These are phyloP conservation scores for Nicotiana tomentosiformis DNA, from an alignment of 257 asterid species.

Conservation along the genomic window DNA sequence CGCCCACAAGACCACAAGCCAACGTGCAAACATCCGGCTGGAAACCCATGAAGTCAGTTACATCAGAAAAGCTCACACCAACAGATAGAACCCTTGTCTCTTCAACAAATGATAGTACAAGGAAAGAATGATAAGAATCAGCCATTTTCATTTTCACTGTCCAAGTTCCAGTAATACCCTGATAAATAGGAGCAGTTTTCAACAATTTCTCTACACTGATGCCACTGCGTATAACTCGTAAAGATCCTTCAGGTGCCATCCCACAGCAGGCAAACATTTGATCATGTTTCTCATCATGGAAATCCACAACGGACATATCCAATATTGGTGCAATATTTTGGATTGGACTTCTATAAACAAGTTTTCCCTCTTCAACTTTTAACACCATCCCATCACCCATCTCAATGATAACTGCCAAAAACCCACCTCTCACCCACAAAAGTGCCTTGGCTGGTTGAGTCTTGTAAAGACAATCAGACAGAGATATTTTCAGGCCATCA, in stretches of 20 bases:
- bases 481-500: conserved; percentile 50
- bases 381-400: conserved; percentile 97
- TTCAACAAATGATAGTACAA: conserved; percentile 89
- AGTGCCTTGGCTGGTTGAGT: conserved; percentile 67
- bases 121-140: conserved; percentile 82
- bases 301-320: conserved; percentile 83
- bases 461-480: conserved; percentile 84
- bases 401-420: conserved; percentile 74
- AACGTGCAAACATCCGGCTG: conserved; percentile 80
- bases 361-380: conserved; percentile 65
- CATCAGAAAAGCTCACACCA: conserved; percentile 90
- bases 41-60: conserved; percentile 85
- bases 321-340: conserved; percentile 90
- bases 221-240: conserved; percentile 86
- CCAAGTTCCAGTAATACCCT: conserved; percentile 94
- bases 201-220: conserved; percentile 85
- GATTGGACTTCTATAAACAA: conserved; percentile 64
- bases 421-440: conserved; percentile 81
- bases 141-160: conserved; percentile 61
- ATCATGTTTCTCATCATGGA: conserved; percentile 73
- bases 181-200: conserved; percentile 85
- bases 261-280: conserved; percentile 99
- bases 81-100: conserved; percentile 97
- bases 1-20: conserved; percentile 89
- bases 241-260: conserved; percentile 86